Percentiles rank a stretch among this genome's conserved stretches.
phyloP scores from a whole-genome alignment of 2,329 filamentous ascomycete genomes.

The Lachnum nothofagi region DNA sequence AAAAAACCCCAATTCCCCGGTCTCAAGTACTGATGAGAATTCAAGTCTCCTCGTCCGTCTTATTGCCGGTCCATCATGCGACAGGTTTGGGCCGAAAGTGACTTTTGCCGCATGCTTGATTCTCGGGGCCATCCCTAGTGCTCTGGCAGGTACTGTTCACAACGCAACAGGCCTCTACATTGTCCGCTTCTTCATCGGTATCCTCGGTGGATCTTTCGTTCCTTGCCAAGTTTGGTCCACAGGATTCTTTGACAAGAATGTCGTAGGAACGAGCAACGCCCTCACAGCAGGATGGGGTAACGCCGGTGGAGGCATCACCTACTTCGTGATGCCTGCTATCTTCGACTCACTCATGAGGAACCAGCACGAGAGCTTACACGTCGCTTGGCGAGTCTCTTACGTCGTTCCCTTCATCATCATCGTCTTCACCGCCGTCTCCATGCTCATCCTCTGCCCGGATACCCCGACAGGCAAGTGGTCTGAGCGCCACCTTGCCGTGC shows the following conservation, averaged over 20 bases:
- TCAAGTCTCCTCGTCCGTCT: slow-evolving; percentile 62
- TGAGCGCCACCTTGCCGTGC: slow-evolving; percentile 48
- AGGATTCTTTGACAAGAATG: slow-evolving; percentile 87
- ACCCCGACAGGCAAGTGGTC: slow-evolving; percentile 79
- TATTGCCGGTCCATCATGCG: slow-evolving; percentile 76
- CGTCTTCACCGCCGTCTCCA: slow-evolving; percentile 56
- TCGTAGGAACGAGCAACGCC: slow-evolving; percentile 84
- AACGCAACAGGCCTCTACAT: slow-evolving; percentile 63
- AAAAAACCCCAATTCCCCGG: neutral
- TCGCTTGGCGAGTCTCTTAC: slow-evolving; percentile 81
- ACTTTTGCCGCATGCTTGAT: slow-evolving; percentile 78
- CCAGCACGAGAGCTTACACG: slow-evolving; percentile 56
- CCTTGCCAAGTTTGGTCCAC: slow-evolving; percentile 91
- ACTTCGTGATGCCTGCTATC: slow-evolving; percentile 89
- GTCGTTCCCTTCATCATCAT: slow-evolving; percentile 78
- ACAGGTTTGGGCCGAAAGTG: slow-evolving; percentile 72
- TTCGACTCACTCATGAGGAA: slow-evolving; percentile 67
- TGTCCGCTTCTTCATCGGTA: slow-evolving; percentile 74
- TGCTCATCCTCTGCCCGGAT: slow-evolving; percentile 72
- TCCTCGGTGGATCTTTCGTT: slow-evolving; percentile 73
- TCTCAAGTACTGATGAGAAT: neutral
- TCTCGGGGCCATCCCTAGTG: slow-evolving; percentile 72
- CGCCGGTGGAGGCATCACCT: slow-evolving; percentile 82
- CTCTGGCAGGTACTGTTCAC: slow-evolving; percentile 71
- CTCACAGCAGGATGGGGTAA: slow-evolving; percentile 82